These are phyloP conservation scores for Ascodesmis nigricans DNA, from an alignment of 495 filamentous ascomycete species.

Conservation along the genomic window DNA sequence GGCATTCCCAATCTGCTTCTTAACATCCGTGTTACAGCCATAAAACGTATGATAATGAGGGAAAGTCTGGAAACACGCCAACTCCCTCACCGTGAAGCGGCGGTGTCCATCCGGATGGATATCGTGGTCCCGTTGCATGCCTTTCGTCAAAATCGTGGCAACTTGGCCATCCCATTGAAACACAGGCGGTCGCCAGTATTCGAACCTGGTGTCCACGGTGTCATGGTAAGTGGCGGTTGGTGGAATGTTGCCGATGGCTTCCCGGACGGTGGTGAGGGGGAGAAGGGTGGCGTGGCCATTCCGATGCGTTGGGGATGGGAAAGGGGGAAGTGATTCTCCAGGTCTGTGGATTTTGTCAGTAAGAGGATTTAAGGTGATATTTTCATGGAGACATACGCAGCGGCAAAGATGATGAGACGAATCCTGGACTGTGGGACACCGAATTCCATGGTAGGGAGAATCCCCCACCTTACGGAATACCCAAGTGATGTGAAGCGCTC, in stretches of 20 bases:
- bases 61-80: conserved; percentile 57
- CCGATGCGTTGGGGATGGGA: conserved; percentile 44
- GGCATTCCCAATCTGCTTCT: conserved; percentile 70
- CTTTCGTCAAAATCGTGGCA: conserved; percentile 47
- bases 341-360: conserved; percentile 29
- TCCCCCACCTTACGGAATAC: conserved; percentile 44
- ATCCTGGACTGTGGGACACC: conserved; percentile 38
- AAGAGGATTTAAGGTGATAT: conserved; percentile 7
- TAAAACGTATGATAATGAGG: conserved; percentile 41
- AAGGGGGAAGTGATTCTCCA: conserved; percentile 48
- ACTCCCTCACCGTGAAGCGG: conserved; percentile 46
- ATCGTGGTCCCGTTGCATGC: conserved; percentile 42
- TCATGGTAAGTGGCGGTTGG: conserved; percentile 25
- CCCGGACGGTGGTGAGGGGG: conserved; percentile 16
- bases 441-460: conserved; percentile 34
- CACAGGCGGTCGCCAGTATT: conserved; percentile 12
- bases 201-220: conserved; percentile 24
- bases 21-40: conserved; percentile 23
- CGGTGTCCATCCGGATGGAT: conserved; percentile 47
- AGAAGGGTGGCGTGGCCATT: conserved; percentile 16
- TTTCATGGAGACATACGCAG: conserved; percentile 33
- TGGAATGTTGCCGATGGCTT: conserved; percentile 29
- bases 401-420: conserved; percentile 55
- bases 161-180: conserved; percentile 30
- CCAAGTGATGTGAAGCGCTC: conserved; percentile 38